phyloP scores from a whole-genome alignment of 352 stramenopile genomes.

The Phytopythium ostracodes region DNA sequence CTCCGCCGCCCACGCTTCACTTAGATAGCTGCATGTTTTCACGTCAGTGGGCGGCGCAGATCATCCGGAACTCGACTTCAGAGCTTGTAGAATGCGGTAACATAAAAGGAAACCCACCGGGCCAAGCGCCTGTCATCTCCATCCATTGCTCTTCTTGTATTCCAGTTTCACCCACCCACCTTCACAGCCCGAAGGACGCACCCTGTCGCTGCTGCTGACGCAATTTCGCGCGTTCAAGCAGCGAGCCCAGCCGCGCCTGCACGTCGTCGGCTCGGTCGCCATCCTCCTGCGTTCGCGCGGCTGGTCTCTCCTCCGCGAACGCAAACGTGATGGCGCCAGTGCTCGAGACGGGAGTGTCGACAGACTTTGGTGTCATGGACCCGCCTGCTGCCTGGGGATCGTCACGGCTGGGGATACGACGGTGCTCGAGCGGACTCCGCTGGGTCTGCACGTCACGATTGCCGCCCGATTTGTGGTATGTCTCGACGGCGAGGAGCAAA shows the following conservation, averaged over 20 bases:
- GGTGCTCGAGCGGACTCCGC: slow-evolving; percentile 6
- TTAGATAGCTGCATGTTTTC: slow-evolving; percentile 7
- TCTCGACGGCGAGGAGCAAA: slow-evolving; percentile 42
- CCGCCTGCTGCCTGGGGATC: slow-evolving; percentile 8
- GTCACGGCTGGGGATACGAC: background rate
- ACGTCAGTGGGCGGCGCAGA: slow-evolving; percentile 8
- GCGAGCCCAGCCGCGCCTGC: slow-evolving; percentile 27
- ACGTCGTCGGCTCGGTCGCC: slow-evolving; percentile 16
- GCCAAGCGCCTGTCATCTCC: background rate
- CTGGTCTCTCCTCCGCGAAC: background rate
- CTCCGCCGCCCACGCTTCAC: slow-evolving; percentile 10
- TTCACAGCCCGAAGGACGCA: background rate
- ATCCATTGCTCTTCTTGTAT: background rate
- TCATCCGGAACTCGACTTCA: background rate
- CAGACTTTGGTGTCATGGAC: slow-evolving; percentile 2
- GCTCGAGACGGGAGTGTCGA: slow-evolving; percentile 12
- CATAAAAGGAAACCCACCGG: slow-evolving; percentile 3
- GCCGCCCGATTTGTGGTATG: slow-evolving; percentile 25
- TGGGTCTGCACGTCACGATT: background rate
- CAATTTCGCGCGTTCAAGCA: slow-evolving; percentile 33
- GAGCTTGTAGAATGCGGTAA: slow-evolving; percentile 2
- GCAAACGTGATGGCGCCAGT: slow-evolving; percentile 13
- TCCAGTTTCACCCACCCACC: background rate
- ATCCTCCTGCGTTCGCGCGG: background rate
- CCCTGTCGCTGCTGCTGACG: slow-evolving; percentile 16